Evolutionary conservation across 148 eudicot genomes (phyloP).

Genomic region (Persicaria tinctoria): DNA sequence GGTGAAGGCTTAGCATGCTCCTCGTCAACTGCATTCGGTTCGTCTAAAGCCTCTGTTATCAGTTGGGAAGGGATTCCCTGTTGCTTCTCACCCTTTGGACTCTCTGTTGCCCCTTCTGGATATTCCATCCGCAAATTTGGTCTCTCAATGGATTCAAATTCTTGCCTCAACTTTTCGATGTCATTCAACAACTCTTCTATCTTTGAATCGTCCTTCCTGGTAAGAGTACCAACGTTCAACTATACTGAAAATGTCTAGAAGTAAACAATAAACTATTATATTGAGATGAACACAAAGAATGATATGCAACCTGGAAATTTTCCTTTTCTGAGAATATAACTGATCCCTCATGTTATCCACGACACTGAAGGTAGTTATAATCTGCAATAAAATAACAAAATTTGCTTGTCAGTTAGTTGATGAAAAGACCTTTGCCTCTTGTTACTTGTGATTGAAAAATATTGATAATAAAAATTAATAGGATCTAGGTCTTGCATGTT

Average conservation of each 20-base stretch:
- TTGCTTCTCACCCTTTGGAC: conserved; percentile 29
- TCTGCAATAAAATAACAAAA: conserved; percentile 32
- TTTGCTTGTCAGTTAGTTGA: not conserved
- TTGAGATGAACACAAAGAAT: not conserved
- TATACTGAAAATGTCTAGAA: not conserved
- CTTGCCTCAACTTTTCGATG: conserved; percentile 60
- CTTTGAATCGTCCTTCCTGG: conserved; percentile 67
- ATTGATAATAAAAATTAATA: not conserved
- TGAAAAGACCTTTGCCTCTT: not conserved
- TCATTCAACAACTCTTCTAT: conserved; percentile 63
- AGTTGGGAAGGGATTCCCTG: conserved; percentile 29
- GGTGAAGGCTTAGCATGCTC: conserved; percentile 21
- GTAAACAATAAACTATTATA: not conserved
- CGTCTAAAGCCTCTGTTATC: conserved; percentile 16
- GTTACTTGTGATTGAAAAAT: not conserved
- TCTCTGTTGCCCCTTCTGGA: conserved; percentile 38
- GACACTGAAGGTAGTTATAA: conserved; percentile 86
- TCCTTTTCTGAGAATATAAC: conserved; percentile 54
- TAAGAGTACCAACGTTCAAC: not conserved
- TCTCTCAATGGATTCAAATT: conserved; percentile 76
- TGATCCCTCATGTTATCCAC: conserved; percentile 97
- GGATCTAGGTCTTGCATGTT: not conserved
- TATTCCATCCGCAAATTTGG: conserved; percentile 68
- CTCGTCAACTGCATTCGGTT: conserved; percentile 22
- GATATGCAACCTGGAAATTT: conserved; percentile 49